Evolutionary conservation across 2,329 filamentous ascomycete species (phyloP).

Genomic region (Pleurostoma richardsiae): DNA sequence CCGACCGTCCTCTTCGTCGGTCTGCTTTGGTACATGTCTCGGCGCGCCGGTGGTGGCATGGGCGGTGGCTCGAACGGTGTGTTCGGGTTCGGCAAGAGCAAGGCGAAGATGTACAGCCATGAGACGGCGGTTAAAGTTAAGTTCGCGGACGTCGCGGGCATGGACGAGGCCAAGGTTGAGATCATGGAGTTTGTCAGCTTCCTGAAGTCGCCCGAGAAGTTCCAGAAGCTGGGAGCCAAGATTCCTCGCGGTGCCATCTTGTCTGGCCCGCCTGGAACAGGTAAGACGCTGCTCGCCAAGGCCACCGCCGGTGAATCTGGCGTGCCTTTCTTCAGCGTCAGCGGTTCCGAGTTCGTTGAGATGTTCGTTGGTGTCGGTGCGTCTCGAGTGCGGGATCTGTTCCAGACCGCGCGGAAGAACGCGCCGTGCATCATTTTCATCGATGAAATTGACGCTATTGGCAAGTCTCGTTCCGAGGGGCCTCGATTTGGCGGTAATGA

Average conservation of each 20-base stretch:
- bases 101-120: slow-evolving; percentile 95
- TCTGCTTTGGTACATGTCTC: slow-evolving; percentile 72
- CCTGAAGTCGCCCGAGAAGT: slow-evolving; percentile 86
- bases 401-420: slow-evolving; percentile 90
- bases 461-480: slow-evolving; percentile 79
- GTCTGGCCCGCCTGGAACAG: slow-evolving; percentile 94
- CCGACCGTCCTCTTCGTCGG: slow-evolving; percentile 85
- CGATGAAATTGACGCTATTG: slow-evolving; percentile 97
- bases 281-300: slow-evolving; percentile 96
- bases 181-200: slow-evolving; percentile 99
- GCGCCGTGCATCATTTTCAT: slow-evolving; percentile 99
- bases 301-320: slow-evolving; percentile 95
- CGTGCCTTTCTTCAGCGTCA: slow-evolving; percentile 97
- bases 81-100: slow-evolving; percentile 93
- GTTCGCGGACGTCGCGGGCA: slow-evolving; percentile 92
- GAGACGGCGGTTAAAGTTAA: slow-evolving; percentile 96
- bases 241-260: slow-evolving; percentile 96
- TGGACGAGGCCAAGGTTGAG: slow-evolving; percentile 96
- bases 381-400: slow-evolving; percentile 90
- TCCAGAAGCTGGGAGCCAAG: slow-evolving; percentile 92
- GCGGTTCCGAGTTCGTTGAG: slow-evolving; percentile 97
- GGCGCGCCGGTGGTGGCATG: slow-evolving; percentile 65
- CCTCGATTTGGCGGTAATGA: slow-evolving; percentile 84
- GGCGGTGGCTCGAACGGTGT: slow-evolving; percentile 68
- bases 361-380: slow-evolving; percentile 99